Evolutionary conservation across 208 protist genomes (phyloP).

Genomic region (Eutreptiella sp.): DNA sequence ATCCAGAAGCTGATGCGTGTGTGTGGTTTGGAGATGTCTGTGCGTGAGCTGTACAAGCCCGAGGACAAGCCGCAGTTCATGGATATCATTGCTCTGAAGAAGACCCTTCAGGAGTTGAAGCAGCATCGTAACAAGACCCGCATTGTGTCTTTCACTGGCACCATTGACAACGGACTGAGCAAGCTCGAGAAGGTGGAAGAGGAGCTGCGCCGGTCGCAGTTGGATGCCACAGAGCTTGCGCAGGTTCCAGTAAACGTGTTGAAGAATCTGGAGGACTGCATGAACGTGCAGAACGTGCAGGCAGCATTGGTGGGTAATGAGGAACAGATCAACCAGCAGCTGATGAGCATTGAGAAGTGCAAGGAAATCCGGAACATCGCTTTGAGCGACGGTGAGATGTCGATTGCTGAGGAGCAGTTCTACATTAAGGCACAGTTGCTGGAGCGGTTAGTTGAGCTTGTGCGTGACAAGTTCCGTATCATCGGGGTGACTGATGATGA

Average conservation of each 20-base stretch:
- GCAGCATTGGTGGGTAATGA: slow-evolving; percentile 48
- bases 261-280: slow-evolving; percentile 47
- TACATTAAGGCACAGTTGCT: slow-evolving; percentile 56
- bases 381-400: slow-evolving; percentile 48
- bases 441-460: slow-evolving; percentile 49
- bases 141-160: slow-evolving; percentile 48
- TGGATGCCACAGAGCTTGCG: slow-evolving; percentile 48
- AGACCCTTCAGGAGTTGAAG: slow-evolving; percentile 48
- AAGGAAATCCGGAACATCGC: slow-evolving; percentile 46
- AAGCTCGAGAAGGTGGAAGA: slow-evolving; percentile 52
- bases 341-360: slow-evolving; percentile 44
- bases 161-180: slow-evolving; percentile 47
- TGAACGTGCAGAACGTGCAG: slow-evolving; percentile 50
- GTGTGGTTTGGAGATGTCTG: slow-evolving; percentile 46
- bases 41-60: slow-evolving; percentile 51
- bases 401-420: slow-evolving; percentile 52
- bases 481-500: slow-evolving; percentile 53
- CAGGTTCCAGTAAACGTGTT: slow-evolving; percentile 45
- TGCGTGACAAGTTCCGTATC: slow-evolving; percentile 50
- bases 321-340: slow-evolving; percentile 50
- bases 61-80: slow-evolving; percentile 54
- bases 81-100: slow-evolving; percentile 46
- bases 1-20: slow-evolving; percentile 55
- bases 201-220: slow-evolving; percentile 49
- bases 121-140: slow-evolving; percentile 54